phyloP scores from a whole-genome alignment of 352 stramenopile genomes.

The Globisporangium acanthophoron region DNA sequence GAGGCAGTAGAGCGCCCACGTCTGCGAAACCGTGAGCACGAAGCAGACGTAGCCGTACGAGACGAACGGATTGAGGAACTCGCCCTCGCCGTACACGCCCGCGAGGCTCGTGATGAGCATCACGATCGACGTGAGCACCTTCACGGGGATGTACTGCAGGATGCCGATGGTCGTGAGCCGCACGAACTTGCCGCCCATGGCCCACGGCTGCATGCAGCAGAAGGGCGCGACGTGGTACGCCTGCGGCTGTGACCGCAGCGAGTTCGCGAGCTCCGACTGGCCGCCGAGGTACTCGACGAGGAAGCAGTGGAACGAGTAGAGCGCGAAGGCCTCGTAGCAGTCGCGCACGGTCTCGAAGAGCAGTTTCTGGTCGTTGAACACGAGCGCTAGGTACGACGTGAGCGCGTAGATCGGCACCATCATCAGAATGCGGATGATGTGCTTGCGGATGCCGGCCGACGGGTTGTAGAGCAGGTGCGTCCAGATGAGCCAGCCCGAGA shows the following conservation, averaged over 20 bases:
- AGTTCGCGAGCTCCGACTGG: conserved; percentile 74
- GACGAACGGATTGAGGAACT: conserved; percentile 81
- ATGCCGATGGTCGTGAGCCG: conserved; percentile 90
- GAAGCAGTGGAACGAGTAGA: conserved; percentile 94
- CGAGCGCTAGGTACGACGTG: conserved; percentile 86
- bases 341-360: conserved; percentile 89
- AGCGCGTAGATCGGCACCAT: conserved; percentile 93
- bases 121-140: conserved; percentile 84
- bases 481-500: conserved; percentile 86
- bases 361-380: conserved; percentile 88
- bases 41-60: conserved; percentile 89
- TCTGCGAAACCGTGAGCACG: conserved; percentile 87
- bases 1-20: conserved; percentile 92
- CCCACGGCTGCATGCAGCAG: conserved; percentile 86
- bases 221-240: conserved; percentile 78
- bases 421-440: conserved; percentile 92
- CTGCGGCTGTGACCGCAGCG: conserved; percentile 82
- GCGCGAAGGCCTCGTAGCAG: conserved; percentile 91
- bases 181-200: conserved; percentile 92
- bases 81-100: conserved; percentile 86
- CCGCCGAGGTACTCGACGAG: conserved; percentile 86
- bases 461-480: conserved; percentile 86
- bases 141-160: conserved; percentile 91
- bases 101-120: conserved; percentile 82
- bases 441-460: conserved; percentile 76